Evolutionary conservation across 768 basidiomycete genomes (phyloP), one percentile per base, ranked within the genome.

Genomic region (Xanthoconium purpureum): DNA sequence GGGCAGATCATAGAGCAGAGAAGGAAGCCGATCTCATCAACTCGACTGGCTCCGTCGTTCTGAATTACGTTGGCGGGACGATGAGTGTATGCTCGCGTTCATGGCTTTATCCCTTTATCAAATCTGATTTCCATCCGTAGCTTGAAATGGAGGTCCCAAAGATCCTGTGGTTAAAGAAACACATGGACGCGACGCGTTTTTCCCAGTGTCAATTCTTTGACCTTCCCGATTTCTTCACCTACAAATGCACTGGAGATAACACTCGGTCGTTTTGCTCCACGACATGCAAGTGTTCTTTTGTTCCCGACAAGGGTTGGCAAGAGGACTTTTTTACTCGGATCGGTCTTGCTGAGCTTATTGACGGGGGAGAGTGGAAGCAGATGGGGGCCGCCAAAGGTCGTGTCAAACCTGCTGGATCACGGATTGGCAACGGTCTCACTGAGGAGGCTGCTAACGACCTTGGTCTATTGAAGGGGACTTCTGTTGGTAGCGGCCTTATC

Each of bases 71-170:
- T 46, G 97, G 97, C 11, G 94, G 94, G 44, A 90, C 84, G 37
- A 98, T 99, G 88, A 94, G 93, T 68, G 94, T 91, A 75, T 65
- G 77, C 73, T 54, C 18, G 6, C 47, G 7, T 52, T 33, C 40
- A 17, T 37, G 12, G 29, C 42, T 51, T 47, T 24, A 42, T 37
- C 24, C 13, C 24, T 24, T 24, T 32, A 43, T 54, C 47, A 15
- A 37, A 50, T 48, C 50, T 59, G 42, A 64, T 52, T 17, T 50
- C 28, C 36, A 30, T 37, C 44, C 39, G 29, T 59, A 97, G 91
- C 81, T 98, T 42, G 95, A 98, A 73, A 98, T 98, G 97, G 96
- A 98, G 73, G 84, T 98, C 43, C 96, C 96, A 0, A 98, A 98
- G 72, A 88, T 95, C 32, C 84, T 98, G 30, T 98, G 97, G 97